Evolutionary conservation across 2,329 filamentous ascomycete genomes (phyloP).

Genomic region (Chrysoporthe puriensis): DNA sequence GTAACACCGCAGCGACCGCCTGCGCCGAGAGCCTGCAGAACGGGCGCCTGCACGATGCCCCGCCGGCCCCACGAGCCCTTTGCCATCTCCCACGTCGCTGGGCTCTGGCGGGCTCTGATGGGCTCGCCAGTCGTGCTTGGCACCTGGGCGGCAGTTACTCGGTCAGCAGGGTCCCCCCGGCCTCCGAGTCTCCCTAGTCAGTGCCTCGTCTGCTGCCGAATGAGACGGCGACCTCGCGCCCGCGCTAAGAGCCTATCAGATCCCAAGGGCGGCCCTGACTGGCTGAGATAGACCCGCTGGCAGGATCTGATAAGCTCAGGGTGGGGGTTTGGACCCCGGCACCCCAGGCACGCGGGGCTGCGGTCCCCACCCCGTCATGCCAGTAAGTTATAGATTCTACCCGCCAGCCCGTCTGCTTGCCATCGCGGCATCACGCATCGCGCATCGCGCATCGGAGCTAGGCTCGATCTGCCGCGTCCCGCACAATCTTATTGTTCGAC

Average conservation of each 20-base stretch:
- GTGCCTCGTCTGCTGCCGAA: neutral
- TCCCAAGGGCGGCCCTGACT: neutral
- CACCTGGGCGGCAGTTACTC: neutral
- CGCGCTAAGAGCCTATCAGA: constrained; percentile 6
- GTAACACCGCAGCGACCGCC: neutral
- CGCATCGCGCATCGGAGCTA: too few species aligned
- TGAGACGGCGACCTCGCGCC: neutral
- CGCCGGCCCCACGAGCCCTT: neutral
- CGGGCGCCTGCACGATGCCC: neutral
- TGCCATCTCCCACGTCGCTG: neutral
- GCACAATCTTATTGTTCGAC: too few species aligned
- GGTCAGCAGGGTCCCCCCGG: too few species aligned
- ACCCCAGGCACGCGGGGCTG: neutral
- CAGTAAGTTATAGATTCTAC: too few species aligned
- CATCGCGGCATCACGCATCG: too few species aligned
- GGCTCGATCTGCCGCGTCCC: too few species aligned
- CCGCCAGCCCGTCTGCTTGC: too few species aligned
- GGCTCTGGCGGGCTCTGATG: too few species aligned
- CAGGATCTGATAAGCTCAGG: constrained; percentile 11
- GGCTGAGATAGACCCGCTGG: neutral
- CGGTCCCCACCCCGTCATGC: neutral
- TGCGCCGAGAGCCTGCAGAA: neutral
- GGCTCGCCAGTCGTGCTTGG: neutral
- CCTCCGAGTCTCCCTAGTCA: too few species aligned
- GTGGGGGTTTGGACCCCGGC: neutral